phyloP scores from a whole-genome alignment of 2,329 filamentous ascomycete species.

The Cytospora paraplurivora region DNA sequence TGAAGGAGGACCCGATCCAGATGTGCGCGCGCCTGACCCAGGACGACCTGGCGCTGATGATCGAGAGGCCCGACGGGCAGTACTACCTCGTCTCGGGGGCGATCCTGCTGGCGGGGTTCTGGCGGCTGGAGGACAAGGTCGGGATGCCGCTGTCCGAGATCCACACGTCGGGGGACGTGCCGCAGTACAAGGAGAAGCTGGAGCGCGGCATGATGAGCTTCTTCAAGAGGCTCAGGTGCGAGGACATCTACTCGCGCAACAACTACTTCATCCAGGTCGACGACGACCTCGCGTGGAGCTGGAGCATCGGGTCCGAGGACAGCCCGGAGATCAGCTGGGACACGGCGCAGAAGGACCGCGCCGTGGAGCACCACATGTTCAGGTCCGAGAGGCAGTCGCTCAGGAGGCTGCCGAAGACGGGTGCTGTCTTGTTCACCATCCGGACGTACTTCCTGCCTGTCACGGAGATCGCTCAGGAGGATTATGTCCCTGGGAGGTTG shows the following conservation, averaged over 20 bases:
- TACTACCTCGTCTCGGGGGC: conserved; percentile 80
- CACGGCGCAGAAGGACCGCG: conserved; percentile 73
- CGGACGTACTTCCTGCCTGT: conserved; percentile 78
- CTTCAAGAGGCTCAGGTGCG: conserved; percentile 70
- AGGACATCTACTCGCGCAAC: conserved; percentile 66
- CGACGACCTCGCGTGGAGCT: conserved; percentile 73
- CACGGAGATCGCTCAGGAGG: conserved; percentile 67
- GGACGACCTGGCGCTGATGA: conserved; percentile 83
- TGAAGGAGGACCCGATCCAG: conserved; percentile 77
- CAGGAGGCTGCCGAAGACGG: conserved; percentile 59
- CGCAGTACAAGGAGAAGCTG: conserved; percentile 69
- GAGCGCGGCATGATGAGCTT: conserved; percentile 81
- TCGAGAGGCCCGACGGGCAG: conserved; percentile 73
- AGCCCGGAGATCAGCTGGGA: conserved; percentile 66
- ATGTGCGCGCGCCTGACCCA: conserved; percentile 73
- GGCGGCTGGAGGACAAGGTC: conserved; percentile 78
- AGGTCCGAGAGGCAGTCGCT: conserved; percentile 75
- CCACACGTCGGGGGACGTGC: conserved; percentile 76
- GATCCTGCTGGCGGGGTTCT: conserved; percentile 79
- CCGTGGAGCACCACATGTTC: conserved; percentile 74
- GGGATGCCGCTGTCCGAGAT: conserved; percentile 79
- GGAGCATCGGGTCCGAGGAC: conserved; percentile 76
- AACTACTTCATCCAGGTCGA: conserved; percentile 92
- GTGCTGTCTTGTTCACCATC: conserved; percentile 72
- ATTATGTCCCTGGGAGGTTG: conserved; percentile 75